Evolutionary conservation across 2,329 filamentous ascomycete genomes (phyloP).

Genomic region (Pestalotiopsis sp.): DNA sequence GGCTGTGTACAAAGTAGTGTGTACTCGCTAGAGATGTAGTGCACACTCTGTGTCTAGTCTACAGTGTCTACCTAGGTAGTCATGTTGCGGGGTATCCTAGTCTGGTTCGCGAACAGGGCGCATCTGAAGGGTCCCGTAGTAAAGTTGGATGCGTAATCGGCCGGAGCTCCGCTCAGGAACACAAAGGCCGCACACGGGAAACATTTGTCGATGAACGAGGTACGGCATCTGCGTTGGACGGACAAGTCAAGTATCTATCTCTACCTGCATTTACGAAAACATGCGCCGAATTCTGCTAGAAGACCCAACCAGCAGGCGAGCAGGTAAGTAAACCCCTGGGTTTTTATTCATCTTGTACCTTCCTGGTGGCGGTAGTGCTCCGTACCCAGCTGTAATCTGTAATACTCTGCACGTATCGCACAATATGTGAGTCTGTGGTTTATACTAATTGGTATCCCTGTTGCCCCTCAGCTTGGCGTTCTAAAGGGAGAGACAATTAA

Average conservation of each 20-base stretch:
- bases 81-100: neutral
- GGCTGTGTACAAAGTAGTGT: neutral
- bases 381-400: too few species aligned
- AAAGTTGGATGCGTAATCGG: neutral
- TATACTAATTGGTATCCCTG: neutral
- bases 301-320: too few species aligned
- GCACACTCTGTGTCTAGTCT: neutral
- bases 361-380: neutral
- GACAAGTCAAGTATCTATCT: too few species aligned
- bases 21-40: neutral
- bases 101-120: neutral
- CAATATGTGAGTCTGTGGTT: neutral
- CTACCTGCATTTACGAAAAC: too few species aligned
- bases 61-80: too few species aligned
- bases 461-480: neutral
- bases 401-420: neutral
- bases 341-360: neutral
- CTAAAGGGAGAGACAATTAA: neutral
- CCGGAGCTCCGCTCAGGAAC: neutral
- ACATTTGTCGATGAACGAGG: too few species aligned
- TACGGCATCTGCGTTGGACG: too few species aligned
- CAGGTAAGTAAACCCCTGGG: too few species aligned
- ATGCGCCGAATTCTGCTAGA: too few species aligned
- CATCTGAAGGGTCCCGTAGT: neutral
- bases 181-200: too few species aligned